phyloP scores from a whole-genome alignment of 495 filamentous ascomycete species.

The Jackrogersella multiformis region DNA sequence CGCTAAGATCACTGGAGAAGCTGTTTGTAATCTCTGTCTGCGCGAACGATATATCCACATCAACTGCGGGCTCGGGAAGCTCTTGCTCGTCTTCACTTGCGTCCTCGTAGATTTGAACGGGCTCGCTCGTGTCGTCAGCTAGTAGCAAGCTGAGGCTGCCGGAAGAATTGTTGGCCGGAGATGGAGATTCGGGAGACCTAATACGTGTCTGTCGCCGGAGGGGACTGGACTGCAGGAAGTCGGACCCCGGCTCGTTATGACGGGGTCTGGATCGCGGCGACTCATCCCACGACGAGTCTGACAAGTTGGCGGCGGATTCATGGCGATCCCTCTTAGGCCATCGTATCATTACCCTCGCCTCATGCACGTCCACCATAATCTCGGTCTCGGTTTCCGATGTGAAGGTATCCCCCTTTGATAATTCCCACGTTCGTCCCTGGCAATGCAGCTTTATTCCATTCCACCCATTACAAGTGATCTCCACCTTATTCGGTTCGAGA shows the following conservation, averaged over 20 bases:
- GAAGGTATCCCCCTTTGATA: slow-evolving; percentile 89
- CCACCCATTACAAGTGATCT: slow-evolving; percentile 92
- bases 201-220: slow-evolving; percentile 68
- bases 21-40: slow-evolving; percentile 52
- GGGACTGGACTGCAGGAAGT: slow-evolving; percentile 69
- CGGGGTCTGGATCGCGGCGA: slow-evolving; percentile 53
- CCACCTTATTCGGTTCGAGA: slow-evolving; percentile 73
- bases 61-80: slow-evolving; percentile 34
- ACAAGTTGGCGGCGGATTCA: slow-evolving; percentile 66
- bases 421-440: slow-evolving; percentile 84
- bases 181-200: slow-evolving; percentile 78
- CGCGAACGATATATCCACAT: slow-evolving; percentile 42
- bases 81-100: slow-evolving; percentile 58
- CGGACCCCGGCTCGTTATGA: slow-evolving; percentile 44
- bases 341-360: slow-evolving; percentile 84
- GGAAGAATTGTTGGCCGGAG: slow-evolving; percentile 61
- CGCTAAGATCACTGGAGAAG: slow-evolving; percentile 69
- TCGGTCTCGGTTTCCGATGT: slow-evolving; percentile 90
- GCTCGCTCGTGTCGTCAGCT: slow-evolving; percentile 38
- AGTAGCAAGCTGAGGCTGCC: slow-evolving; percentile 46
- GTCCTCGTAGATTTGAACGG: slow-evolving; percentile 68
- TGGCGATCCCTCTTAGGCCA: slow-evolving; percentile 79
- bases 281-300: slow-evolving; percentile 77
- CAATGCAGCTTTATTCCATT: slow-evolving; percentile 95
- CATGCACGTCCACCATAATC: slow-evolving; percentile 96